Conservation (phyloP, 2,329 filamentous ascomycete species). For the Trichoderma harzianum region DNA sequence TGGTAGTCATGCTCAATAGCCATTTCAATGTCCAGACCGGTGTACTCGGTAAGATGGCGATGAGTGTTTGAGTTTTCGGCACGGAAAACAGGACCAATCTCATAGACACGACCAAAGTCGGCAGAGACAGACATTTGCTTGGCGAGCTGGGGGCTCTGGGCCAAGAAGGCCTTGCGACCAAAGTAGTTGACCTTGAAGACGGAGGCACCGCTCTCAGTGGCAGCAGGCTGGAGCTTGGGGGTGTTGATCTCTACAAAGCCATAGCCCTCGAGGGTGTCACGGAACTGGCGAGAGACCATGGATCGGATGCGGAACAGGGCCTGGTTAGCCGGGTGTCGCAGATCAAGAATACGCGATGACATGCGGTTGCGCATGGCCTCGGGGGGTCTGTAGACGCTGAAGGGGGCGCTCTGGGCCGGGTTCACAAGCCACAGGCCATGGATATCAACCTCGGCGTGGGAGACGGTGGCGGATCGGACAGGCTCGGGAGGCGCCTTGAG, state of each 20-base stretch:
- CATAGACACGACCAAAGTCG: slow-evolving; percentile 85
- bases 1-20: slow-evolving; percentile 84
- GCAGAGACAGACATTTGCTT: slow-evolving; percentile 92
- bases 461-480: slow-evolving; percentile 71
- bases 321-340: slow-evolving; percentile 82
- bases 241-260: slow-evolving; percentile 93
- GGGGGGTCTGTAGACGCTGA: slow-evolving; percentile 60
- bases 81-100: slow-evolving; percentile 70
- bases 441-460: slow-evolving; percentile 73
- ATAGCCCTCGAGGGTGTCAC: slow-evolving; percentile 66
- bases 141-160: slow-evolving; percentile 85
- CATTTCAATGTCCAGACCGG: slow-evolving; percentile 91
- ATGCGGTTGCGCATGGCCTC: slow-evolving; percentile 67
- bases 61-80: slow-evolving; percentile 96
- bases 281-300: slow-evolving; percentile 75
- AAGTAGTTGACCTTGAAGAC: slow-evolving; percentile 95
- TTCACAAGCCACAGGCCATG: slow-evolving; percentile 50
- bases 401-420: slow-evolving; percentile 46
- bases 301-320: slow-evolving; percentile 85
- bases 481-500: slow-evolving; percentile 71
- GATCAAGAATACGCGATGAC: slow-evolving; percentile 75
- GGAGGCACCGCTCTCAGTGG: slow-evolving; percentile 85
- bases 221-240: slow-evolving; percentile 84
- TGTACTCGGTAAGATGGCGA: slow-evolving; percentile 91
- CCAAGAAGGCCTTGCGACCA: slow-evolving; percentile 78